Evolutionary conservation across 768 basidiomycete genomes (phyloP), one percentile per base, ranked within the genome.

Genomic region (Serendipita indica): DNA sequence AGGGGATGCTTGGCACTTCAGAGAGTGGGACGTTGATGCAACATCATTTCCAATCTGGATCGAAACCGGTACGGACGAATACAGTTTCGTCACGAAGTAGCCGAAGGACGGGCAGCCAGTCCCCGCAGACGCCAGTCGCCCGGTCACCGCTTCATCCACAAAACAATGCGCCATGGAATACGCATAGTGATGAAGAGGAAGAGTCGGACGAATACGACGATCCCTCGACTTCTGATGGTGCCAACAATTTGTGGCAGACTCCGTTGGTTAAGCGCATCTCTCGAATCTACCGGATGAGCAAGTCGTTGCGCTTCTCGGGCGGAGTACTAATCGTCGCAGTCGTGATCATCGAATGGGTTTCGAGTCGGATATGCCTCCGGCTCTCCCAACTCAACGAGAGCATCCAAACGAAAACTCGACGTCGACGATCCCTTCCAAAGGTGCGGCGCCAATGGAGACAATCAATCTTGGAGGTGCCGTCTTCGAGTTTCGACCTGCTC

Each of bases 401-500:
- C n/a, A 43, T 39, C 58, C 43, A 46, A 27, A 18, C 33, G 28
- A 58, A 13, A 54, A 39, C n/a, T 49, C 57, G 46, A 57, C 59
- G 16, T 37, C 22, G 56, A 25, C 39, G 52, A 39, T 27, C 27
- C 7, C 39, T 27, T 52, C 28, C 61, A 43, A 3, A 13, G 59
- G 56, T 10, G 64, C 58, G 65, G 65, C 20, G 63, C 68, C 33
- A 62, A 64, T 34, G 62, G 64, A 84, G 77, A 63, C 81, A 81
- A 3, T 86, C 89, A 75, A 78, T 61, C 74, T 73, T 57, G 74
- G 77, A 61, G 83, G 81, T 64, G 76, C 78, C 59, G 84, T 85
- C 20, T 96, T 90, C 92, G 86, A 88, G 34, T 82, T 84, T 61
- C 87, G 92, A 65, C 93, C 93, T 28, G 81, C 83, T 43, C 82